phyloP scores from a whole-genome alignment of 495 filamentous ascomycete genomes.

The Cercophora sp. region DNA sequence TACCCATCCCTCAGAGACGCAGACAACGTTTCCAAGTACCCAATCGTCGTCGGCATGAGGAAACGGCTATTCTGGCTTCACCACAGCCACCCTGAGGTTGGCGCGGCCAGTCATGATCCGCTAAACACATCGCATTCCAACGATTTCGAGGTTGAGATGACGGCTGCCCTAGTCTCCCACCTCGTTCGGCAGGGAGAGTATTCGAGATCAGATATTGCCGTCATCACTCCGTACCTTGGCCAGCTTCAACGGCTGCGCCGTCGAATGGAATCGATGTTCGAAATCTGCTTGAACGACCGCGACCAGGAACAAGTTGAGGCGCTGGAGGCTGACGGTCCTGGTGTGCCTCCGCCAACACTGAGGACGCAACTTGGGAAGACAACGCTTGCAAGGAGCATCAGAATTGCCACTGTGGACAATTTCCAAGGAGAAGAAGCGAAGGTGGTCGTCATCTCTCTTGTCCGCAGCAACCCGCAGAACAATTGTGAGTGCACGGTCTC shows the following conservation, averaged over 20 bases:
- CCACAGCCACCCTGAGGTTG: slow-evolving; percentile 55
- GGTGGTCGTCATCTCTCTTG: slow-evolving; percentile 3
- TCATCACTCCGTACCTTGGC: slow-evolving; percentile 72
- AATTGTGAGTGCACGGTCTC: too few relatives aligned
- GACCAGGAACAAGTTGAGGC: slow-evolving; percentile 47
- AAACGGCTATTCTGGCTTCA: slow-evolving; percentile 70
- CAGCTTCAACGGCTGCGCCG: slow-evolving; percentile 62
- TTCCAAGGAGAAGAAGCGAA: slow-evolving; percentile 11
- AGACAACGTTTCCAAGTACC: slow-evolving; percentile 35
- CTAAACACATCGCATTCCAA: slow-evolving; percentile 61
- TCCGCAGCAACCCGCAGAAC: slow-evolving; percentile 49
- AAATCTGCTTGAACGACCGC: slow-evolving; percentile 62
- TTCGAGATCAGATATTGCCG: slow-evolving; percentile 61
- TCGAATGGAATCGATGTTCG: slow-evolving; percentile 39
- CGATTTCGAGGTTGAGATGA: slow-evolving; percentile 64
- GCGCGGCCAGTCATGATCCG: slow-evolving; percentile 25
- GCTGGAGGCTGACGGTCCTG: neutral
- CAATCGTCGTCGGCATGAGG: slow-evolving; percentile 60
- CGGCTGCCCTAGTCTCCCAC: slow-evolving; percentile 62
- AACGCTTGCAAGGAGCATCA: slow-evolving; percentile 53
- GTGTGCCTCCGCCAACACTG: too few relatives aligned
- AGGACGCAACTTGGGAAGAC: neutral
- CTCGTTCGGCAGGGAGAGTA: slow-evolving; percentile 34
- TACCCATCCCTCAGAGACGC: slow-evolving; percentile 59
- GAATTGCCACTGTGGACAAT: slow-evolving; percentile 79